Evolutionary conservation across 352 stramenopile genomes (phyloP).

Genomic region (Phytophthora tentaculata): DNA sequence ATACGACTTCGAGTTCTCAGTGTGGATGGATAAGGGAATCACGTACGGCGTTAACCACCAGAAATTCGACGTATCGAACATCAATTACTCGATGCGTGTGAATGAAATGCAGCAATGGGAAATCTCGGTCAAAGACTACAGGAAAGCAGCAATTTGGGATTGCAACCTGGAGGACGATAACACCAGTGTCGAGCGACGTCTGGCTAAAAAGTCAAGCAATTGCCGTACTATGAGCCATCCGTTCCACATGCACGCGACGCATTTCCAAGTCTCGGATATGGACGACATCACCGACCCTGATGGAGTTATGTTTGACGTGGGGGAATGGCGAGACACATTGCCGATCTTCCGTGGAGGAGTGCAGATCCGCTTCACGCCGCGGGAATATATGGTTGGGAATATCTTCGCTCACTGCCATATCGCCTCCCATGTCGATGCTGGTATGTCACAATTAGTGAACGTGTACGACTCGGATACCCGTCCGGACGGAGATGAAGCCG

Average conservation of each 20-base stretch:
- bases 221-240: conserved; percentile 81
- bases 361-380: conserved; percentile 71
- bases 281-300: conserved; percentile 54
- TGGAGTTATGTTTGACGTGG: conserved; percentile 58
- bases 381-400: conserved; percentile 66
- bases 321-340: conserved; percentile 82
- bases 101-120: conserved; percentile 76
- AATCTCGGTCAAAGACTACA: conserved; percentile 66
- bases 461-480: conserved; percentile 34
- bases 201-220: conserved; percentile 26
- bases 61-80: conserved; percentile 43
- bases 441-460: conserved; percentile 79
- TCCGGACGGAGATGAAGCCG: conserved; percentile 11
- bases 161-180: conserved; percentile 46
- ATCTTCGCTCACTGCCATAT: conserved; percentile 83
- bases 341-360: conserved; percentile 70
- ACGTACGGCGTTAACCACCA: conserved; percentile 74
- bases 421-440: conserved; percentile 68
- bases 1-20: conserved; percentile 80
- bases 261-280: conserved; percentile 71
- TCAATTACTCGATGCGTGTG: conserved; percentile 76
- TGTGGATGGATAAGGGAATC: conserved; percentile 66
- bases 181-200: conserved; percentile 16
- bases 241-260: conserved; percentile 82
- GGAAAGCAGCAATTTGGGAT: conserved; percentile 32